Percentiles rank a stretch among this genome's conserved stretches.
phyloP scores from a whole-genome alignment of 306 rosid genomes.

The Fragaria iinumae region DNA sequence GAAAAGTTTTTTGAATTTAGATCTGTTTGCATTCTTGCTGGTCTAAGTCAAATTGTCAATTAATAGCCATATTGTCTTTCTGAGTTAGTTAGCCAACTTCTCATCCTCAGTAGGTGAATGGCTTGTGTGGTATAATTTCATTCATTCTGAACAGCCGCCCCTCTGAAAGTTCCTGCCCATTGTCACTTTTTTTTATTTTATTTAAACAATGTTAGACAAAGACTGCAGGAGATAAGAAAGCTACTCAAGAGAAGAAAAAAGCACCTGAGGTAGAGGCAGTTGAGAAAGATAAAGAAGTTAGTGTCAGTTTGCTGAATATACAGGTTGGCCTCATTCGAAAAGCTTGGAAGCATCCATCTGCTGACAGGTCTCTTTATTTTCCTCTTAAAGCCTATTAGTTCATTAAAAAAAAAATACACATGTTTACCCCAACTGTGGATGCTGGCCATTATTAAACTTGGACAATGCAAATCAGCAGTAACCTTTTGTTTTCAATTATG shows the following conservation, averaged over 20 bases:
- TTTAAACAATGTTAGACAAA: constrained; percentile 45
- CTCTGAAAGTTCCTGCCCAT: constrained; percentile 17
- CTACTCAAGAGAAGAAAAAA: constrained; percentile 55
- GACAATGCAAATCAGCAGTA: constrained; percentile 2
- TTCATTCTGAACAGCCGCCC: neutral
- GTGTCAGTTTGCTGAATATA: constrained; percentile 87
- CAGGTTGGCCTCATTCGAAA: constrained; percentile 82
- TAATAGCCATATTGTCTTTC: neutral
- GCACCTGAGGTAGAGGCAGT: constrained; percentile 45
- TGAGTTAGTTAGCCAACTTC: neutral
- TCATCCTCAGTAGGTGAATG: neutral
- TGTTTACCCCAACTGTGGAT: constrained; percentile 3
- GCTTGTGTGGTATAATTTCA: neutral
- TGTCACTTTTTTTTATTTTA: constrained; percentile 18
- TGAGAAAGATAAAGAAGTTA: constrained; percentile 71
- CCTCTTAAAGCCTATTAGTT: neutral
- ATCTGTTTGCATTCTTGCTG: neutral
- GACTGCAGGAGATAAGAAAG: constrained; percentile 41
- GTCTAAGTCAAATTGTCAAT: neutral
- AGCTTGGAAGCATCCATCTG: constrained; percentile 99
- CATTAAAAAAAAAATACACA: neutral
- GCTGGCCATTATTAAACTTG: neutral
- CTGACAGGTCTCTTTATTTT: constrained; percentile 65
- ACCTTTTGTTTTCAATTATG: constrained; percentile 7
- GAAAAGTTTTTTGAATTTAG: neutral